Evolutionary conservation across 2,329 filamentous ascomycete genomes (phyloP).

Genomic region (Ophiognomonia clavigignenti-juglandacearum): DNA sequence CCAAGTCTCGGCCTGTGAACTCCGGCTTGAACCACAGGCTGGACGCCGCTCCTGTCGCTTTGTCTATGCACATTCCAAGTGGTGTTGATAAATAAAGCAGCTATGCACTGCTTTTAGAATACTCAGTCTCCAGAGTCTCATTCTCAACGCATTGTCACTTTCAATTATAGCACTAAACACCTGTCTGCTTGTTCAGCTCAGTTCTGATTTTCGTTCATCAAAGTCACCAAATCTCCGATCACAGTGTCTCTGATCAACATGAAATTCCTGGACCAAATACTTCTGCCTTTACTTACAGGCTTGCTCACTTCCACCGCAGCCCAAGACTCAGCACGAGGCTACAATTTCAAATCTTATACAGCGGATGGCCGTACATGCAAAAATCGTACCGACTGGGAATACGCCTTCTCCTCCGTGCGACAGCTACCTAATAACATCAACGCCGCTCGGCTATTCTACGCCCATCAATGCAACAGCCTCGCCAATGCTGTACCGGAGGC

Average conservation of each 20-base stretch:
- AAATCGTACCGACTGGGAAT: background rate
- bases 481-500: constrained; percentile 68
- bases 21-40: no score
- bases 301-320: background rate
- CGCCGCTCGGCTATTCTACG: constrained; percentile 4
- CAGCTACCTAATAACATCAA: constrained; percentile 8
- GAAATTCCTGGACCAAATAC: background rate
- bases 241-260: background rate
- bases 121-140: no score
- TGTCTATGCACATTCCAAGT: no score
- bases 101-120: no score
- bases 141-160: no score
- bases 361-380: background rate
- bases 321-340: background rate
- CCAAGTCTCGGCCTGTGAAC: no score
- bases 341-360: constrained; percentile 4
- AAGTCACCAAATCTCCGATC: no score
- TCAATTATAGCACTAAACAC: background rate
- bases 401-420: background rate
- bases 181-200: no score
- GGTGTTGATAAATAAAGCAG: background rate
- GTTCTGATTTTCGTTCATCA: no score
- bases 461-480: constrained; percentile 4
- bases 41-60: no score
- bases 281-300: background rate